Conservation (phyloP, 495 filamentous ascomycete species). For the Friedmanniomyces simplex region DNA sequence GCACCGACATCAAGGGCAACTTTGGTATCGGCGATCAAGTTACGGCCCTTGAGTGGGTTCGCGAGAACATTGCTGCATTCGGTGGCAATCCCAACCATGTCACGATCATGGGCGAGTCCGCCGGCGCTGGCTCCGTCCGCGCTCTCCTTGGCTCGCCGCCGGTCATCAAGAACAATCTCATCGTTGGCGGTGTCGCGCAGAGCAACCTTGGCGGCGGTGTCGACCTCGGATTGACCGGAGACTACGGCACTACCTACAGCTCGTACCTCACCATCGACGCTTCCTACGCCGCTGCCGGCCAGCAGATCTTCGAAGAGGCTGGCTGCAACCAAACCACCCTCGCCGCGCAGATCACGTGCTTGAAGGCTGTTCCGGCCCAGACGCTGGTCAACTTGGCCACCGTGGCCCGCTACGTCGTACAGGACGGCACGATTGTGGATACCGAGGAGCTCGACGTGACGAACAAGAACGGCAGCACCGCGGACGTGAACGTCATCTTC, state of each 20-base stretch:
- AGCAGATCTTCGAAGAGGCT: constrained; percentile 31
- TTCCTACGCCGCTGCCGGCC: constrained; percentile 32
- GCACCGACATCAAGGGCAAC: constrained; percentile 17
- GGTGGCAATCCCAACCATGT: constrained; percentile 38
- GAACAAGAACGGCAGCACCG: constrained; percentile 26
- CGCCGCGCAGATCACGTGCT: constrained; percentile 32
- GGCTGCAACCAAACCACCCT: constrained; percentile 31
- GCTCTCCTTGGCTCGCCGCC: constrained; percentile 25
- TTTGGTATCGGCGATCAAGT: constrained; percentile 23
- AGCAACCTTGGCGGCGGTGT: constrained; percentile 40
- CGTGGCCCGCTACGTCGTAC: constrained; percentile 37
- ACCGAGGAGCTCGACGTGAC: constrained; percentile 31
- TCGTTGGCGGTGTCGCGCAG: constrained; percentile 32
- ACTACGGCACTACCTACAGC: constrained; percentile 41
- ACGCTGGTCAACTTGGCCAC: constrained; percentile 26
- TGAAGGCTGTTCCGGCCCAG: constrained; percentile 28
- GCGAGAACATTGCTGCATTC: constrained; percentile 31
- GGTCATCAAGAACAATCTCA: constrained; percentile 35
- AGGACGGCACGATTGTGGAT: constrained; percentile 37
- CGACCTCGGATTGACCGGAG: constrained; percentile 27
- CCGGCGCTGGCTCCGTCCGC: constrained; percentile 20
- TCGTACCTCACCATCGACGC: constrained; percentile 38
- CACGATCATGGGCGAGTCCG: constrained; percentile 66
- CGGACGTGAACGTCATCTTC: constrained; percentile 36
- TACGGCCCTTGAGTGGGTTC: constrained; percentile 26